Evolutionary conservation across 495 filamentous ascomycete genomes (phyloP).

Genomic region (Aspergillus hancockii): DNA sequence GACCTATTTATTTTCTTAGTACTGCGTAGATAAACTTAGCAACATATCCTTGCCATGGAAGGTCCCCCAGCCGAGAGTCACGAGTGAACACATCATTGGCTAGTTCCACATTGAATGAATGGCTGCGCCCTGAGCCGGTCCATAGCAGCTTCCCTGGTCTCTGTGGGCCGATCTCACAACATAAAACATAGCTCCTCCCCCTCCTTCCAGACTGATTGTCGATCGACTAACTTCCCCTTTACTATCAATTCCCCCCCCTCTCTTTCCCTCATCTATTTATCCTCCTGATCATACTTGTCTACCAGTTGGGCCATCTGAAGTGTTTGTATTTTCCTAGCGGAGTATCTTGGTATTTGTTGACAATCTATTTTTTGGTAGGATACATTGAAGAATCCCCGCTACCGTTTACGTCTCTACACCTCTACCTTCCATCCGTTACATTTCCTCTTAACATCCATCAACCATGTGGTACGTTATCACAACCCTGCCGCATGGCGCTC

Average conservation of each 20-base stretch:
- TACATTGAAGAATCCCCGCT: background rate
- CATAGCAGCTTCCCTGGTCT: conserved; percentile 30
- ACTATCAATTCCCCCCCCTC: conserved; percentile 5
- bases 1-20: conserved; percentile 7
- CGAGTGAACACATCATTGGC: conserved; percentile 28
- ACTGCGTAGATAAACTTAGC: background rate
- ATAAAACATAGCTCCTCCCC: conserved; percentile 33
- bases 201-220: conserved; percentile 22
- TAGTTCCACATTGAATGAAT: conserved; percentile 18
- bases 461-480: conserved; percentile 37
- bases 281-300: background rate
- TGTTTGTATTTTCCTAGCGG: background rate
- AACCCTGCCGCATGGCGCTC: background rate
- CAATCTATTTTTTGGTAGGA: background rate
- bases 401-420: background rate
- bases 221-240: conserved; percentile 17
- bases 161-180: conserved; percentile 28
- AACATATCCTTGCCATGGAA: conserved; percentile 6
- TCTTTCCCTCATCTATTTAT: conserved; percentile 2
- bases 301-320: background rate
- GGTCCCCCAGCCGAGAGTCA: conserved; percentile 9
- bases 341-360: background rate
- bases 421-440: background rate
- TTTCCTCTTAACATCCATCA: background rate
- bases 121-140: conserved; percentile 17